Base-by-base conservation (phyloP, 2,329 filamentous ascomycete genomes). In the Penicillium sclerotigenum region DNA sequence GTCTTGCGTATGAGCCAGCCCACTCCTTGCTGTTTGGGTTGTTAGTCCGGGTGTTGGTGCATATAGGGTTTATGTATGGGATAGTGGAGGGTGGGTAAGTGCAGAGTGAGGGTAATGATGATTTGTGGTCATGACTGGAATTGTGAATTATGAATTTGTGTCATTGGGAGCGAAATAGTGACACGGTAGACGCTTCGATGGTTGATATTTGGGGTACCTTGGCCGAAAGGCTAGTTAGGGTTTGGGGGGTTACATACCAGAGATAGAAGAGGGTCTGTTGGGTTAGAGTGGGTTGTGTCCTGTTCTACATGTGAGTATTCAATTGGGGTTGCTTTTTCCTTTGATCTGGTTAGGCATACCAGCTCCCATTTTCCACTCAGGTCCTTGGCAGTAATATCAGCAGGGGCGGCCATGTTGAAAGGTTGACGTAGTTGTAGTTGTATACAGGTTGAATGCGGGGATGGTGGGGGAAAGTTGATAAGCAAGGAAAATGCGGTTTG, bases 211-310 rank as follows among this genome's bases (percentile, higher is more conserved):
- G 28, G 24, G 24, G 31, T 14, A 37, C 28, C 42, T 51, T 28
- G 24, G 48, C 20, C 20, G 38, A 4, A 22, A 40, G 13, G 14
- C 37, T 13, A 6, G 34, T 53, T 55, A 51, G 47, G 47, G 52
- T 38, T 51, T 40, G n/a, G 31, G 22, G 22, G n/a, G 49, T 48
- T 42, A 55, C 65, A 54, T 73, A 80, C 77, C 64, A 93, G 81
- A 47, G 81, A 70, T 56, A 96, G 85, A 59, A 88, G 83, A 1
- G 85, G 79, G 58, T 91, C 88, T 46, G 85, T 77, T 62, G 81
- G 76, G 73, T 88, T 86, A 57, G 89, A 91, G 64, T 91, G 79
- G 59, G 78, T 75, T 71, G 89, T 88, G 81, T 94, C 92, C 90
- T 93, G 59, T 36, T 46, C 38, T 22, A 56, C 36, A 59, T 28